These are phyloP conservation scores for Pseudogymnoascus sp. DNA, from an alignment of 2,329 filamentous ascomycete genomes.

Conservation along the genomic window DNA sequence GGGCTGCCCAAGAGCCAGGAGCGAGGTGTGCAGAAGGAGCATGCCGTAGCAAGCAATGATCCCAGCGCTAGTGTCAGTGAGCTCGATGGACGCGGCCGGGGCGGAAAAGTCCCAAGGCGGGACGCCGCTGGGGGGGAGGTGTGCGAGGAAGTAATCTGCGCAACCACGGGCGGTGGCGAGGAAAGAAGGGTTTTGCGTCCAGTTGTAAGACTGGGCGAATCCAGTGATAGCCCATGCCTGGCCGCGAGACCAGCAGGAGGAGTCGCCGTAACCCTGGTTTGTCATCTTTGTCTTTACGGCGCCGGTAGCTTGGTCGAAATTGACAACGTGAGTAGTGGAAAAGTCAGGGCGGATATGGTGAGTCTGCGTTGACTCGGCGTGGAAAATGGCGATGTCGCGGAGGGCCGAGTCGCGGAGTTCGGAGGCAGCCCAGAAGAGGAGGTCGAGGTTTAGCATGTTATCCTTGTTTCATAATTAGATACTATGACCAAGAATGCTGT, in stretches of 20 bases:
- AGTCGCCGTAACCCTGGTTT: conserved; percentile 37
- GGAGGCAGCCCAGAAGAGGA: conserved; percentile 34
- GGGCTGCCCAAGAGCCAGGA: conserved; percentile 15
- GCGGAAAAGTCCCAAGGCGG: conserved; percentile 43
- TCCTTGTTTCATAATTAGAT: conserved; percentile 20
- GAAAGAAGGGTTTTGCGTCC: conserved; percentile 35
- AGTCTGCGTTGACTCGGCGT: conserved; percentile 33
- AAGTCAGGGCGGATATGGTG: conserved; percentile 33
- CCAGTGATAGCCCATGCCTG: conserved; percentile 42
- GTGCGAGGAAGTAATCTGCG: conserved; percentile 37
- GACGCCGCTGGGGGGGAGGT: conserved; percentile 31
- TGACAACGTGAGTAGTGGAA: conserved; percentile 37
- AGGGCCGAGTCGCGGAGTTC: conserved; percentile 27
- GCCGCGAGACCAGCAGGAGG: conserved; percentile 38
- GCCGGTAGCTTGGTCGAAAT: conserved; percentile 36
- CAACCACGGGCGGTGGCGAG: conserved; percentile 34
- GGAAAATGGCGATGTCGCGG: conserved; percentile 29
- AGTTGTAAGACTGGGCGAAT: conserved; percentile 38
- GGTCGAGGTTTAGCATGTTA: conserved; percentile 35
- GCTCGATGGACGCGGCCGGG: conserved; percentile 24
- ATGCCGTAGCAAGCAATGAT: conserved; percentile 33
- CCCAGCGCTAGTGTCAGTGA: conserved; percentile 32
- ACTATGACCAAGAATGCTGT: not conserved
- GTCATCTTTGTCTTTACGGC: conserved; percentile 34
- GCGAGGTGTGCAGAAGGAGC: conserved; percentile 28